Evolutionary conservation across 2,329 filamentous ascomycete genomes (phyloP), one percentile per base, ranked within the genome.

Genomic region (Calonectria pseudoturangicola): DNA sequence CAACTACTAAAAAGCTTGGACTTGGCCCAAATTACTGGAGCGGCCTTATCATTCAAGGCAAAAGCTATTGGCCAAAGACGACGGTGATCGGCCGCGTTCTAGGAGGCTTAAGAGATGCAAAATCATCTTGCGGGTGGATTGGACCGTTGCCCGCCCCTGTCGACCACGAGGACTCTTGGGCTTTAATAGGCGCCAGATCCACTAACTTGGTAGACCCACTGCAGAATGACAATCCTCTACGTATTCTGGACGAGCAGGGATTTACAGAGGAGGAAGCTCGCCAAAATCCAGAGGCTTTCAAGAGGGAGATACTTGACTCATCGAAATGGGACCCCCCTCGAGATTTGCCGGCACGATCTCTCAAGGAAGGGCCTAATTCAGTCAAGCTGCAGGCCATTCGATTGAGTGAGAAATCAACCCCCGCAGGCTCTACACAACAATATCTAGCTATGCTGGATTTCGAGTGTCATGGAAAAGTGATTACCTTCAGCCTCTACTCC

Each of bases 11-110:
- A 43, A 41, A 28, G 13, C 36, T 62, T 1, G 39, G 58, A 10
- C 6, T 18, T 3, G 58, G 21, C 21, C 58, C 58, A 2, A 27
- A 25, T 27, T 62, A 62, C 25, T 25, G 36, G 21, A 43, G 25
- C 13, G 58, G 39, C 13, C 58, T 62, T 21, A 12, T 45, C 1
- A 7, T 45, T 15, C 10, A 28, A 10, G 25, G 39, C 4, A 62
- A 45, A 12, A 62, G 58, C 21, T 62, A 62, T 25, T 62, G 58
- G 58, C 58, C 58, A 5, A 62, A 62, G 39, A 43, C 58, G 9
- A 45, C 36, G 9, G 58, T 62, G 9, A 21, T 62, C 21, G 58
- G 36, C n/a, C 58, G 58, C 39, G 58, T 62, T 27, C 58, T 62
- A 28, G 58, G n/a, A 9, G 58, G 58, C 2, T 28, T 62, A 33